Evolutionary conservation across 208 protist species (phyloP).

Genomic region (Blechomonas ayalai): DNA sequence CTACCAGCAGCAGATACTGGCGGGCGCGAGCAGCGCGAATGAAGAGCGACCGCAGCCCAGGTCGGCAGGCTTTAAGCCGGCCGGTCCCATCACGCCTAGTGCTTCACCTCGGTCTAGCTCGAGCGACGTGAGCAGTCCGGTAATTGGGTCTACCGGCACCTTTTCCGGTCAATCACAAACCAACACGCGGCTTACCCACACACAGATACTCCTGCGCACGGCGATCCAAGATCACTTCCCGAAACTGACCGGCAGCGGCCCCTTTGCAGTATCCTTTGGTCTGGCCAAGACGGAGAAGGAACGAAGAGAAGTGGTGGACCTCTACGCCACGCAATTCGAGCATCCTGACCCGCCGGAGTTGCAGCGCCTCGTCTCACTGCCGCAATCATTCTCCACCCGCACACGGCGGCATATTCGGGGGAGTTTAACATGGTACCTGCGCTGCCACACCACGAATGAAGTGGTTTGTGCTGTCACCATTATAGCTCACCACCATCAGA

Average conservation of each 20-base stretch:
- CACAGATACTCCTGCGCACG: constrained; percentile 69
- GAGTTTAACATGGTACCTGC: constrained; percentile 76
- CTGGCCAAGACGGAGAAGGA: constrained; percentile 50
- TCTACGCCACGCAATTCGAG: constrained; percentile 80
- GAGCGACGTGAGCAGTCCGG: too few relatives aligned
- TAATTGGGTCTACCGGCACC: too few relatives aligned
- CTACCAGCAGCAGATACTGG: background rate
- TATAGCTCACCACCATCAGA: constrained; percentile 66
- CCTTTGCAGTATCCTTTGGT: constrained; percentile 58
- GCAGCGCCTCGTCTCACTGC: constrained; percentile 55
- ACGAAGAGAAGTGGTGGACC: constrained; percentile 55
- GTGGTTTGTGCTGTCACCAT: constrained; percentile 74
- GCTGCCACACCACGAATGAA: constrained; percentile 52
- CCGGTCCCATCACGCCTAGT: too few relatives aligned
- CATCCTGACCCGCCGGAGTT: constrained; percentile 73
- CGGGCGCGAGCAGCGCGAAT: background rate
- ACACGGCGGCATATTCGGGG: constrained; percentile 61
- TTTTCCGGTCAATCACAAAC: too few relatives aligned
- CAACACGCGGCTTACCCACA: constrained; percentile 50
- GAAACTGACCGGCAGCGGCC: constrained; percentile 53
- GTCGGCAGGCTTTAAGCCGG: too few relatives aligned
- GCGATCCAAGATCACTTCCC: constrained; percentile 76
- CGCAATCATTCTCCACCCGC: constrained; percentile 59
- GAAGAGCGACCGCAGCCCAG: too few relatives aligned
- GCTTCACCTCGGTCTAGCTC: background rate